Evolutionary conservation across 176 grass and related monocot species (phyloP).

Genomic region (Aegilops bicornis): DNA sequence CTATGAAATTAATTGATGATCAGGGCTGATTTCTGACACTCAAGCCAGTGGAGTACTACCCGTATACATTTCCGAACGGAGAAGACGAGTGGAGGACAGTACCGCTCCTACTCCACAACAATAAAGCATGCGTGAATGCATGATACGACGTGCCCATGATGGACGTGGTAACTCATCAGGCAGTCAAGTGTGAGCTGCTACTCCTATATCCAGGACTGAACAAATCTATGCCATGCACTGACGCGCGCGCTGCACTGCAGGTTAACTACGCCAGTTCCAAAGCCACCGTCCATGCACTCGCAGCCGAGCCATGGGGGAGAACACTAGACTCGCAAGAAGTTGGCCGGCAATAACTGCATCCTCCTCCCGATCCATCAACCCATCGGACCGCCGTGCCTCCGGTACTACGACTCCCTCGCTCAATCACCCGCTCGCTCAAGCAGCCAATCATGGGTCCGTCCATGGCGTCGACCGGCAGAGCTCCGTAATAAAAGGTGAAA

Average conservation of each 20-base stretch:
- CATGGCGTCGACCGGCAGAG: constrained; percentile 8
- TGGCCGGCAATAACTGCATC: constrained; percentile 43
- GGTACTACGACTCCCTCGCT: neutral
- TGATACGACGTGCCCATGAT: neutral
- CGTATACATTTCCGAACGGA: neutral
- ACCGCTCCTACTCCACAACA: neutral
- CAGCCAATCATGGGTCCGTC: constrained; percentile 25
- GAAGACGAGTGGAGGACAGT: neutral
- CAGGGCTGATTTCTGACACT: neutral
- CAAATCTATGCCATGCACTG: neutral
- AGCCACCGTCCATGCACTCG: neutral
- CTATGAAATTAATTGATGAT: neutral
- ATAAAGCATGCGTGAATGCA: neutral
- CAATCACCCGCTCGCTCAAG: neutral
- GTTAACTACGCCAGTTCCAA: constrained; percentile 21
- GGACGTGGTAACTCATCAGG: constrained; percentile 18
- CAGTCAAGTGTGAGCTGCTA: neutral
- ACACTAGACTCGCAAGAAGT: neutral
- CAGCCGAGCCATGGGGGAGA: neutral
- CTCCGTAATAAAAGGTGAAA: constrained; percentile 31
- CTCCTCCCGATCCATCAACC: constrained; percentile 1
- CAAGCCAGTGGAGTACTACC: neutral
- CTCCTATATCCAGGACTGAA: neutral
- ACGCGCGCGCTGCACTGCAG: neutral
- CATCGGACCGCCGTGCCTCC: neutral